These are phyloP conservation scores for Schizosaccharomyces osmophilus DNA, from an alignment of 805 yeast genomes.

Conservation along the genomic window DNA sequence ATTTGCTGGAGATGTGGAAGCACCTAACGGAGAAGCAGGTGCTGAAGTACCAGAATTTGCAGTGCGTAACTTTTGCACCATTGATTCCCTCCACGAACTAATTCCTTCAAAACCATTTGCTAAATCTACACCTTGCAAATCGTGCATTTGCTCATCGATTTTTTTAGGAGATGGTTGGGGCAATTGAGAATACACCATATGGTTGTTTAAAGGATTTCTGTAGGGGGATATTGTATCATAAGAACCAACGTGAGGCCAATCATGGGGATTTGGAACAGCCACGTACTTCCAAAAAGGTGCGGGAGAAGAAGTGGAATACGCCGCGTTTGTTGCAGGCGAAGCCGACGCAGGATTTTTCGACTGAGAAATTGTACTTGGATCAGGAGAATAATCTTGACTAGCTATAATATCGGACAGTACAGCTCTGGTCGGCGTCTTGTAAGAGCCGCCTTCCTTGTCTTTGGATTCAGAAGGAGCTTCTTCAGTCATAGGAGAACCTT, in stretches of 20 bases:
- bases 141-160: slow-evolving; percentile 6
- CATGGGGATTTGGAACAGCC: slow-evolving; percentile 28
- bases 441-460: slow-evolving; percentile 7
- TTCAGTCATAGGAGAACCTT: slow-evolving; percentile 3
- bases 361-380: slow-evolving; percentile 17
- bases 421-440: slow-evolving; percentile 6
- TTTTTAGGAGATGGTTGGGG: background rate
- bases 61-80: background rate
- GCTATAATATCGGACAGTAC: slow-evolving; percentile 13
- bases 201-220: slow-evolving; percentile 1
- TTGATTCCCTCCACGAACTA: background rate
- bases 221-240: slow-evolving; percentile 5
- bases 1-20: too few species aligned
- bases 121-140: slow-evolving; percentile 18
- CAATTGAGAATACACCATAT: background rate
- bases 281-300: slow-evolving; percentile 76
- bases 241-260: slow-evolving; percentile 8
- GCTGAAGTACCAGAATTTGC: background rate
- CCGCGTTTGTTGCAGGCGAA: background rate
- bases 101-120: slow-evolving; percentile 18
- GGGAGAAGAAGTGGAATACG: slow-evolving; percentile 42
- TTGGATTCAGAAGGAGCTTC: background rate
- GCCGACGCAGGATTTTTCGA: background rate
- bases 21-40: too few species aligned
- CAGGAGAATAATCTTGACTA: slow-evolving; percentile 15